Evolutionary conservation across 148 eudicot species (phyloP).

Genomic region (Persicaria tinctoria): DNA sequence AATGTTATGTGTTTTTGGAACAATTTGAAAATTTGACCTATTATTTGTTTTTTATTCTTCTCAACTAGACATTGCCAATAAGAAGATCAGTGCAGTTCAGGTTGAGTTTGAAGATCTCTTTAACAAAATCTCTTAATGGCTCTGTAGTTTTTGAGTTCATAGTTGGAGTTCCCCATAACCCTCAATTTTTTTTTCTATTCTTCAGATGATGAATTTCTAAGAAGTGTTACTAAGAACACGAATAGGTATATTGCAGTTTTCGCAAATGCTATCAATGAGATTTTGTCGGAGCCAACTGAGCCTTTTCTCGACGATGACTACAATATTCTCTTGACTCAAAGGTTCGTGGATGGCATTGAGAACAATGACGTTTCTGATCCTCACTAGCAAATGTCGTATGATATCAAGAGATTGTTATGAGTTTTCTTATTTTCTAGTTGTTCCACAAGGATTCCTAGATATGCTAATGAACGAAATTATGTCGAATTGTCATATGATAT

Average conservation of each 20-base stretch:
- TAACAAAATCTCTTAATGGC: slow-evolving; percentile 27
- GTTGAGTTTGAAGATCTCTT: slow-evolving; percentile 76
- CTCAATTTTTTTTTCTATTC: slow-evolving; percentile 3
- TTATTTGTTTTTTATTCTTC: neutral
- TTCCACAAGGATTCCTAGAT: neutral
- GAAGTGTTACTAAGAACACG: slow-evolving; percentile 70
- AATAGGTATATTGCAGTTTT: slow-evolving; percentile 72
- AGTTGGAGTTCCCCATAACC: neutral
- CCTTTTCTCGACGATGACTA: slow-evolving; percentile 84
- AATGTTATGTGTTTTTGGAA: neutral
- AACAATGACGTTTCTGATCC: slow-evolving; percentile 73
- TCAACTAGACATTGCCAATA: slow-evolving; percentile 96
- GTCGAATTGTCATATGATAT: neutral
- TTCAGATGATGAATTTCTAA: slow-evolving; percentile 74
- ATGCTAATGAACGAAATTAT: neutral
- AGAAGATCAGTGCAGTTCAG: slow-evolving; percentile 59
- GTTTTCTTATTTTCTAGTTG: slow-evolving; percentile 13
- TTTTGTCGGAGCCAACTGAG: slow-evolving; percentile 90
- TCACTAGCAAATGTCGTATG: slow-evolving; percentile 76
- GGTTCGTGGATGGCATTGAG: slow-evolving; percentile 70
- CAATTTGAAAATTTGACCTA: neutral
- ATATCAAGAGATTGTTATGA: slow-evolving; percentile 84
- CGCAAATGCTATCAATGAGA: slow-evolving; percentile 79
- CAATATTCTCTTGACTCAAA: slow-evolving; percentile 90
- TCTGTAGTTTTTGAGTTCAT: neutral